phyloP scores from a whole-genome alignment of 257 asterid species.

The Solanum okadae region DNA sequence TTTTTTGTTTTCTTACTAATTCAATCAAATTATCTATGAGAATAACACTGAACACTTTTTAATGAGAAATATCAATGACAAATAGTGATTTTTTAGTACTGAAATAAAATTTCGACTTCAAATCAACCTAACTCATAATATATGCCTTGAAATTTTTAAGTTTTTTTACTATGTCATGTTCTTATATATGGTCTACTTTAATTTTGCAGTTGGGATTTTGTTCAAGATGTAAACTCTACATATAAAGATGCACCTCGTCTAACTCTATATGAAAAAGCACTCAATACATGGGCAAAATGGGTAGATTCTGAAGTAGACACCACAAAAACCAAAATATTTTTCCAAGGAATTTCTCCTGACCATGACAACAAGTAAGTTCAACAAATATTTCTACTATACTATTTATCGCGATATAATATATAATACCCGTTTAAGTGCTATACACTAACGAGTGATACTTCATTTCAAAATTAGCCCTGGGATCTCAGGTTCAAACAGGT shows the following conservation, averaged over 20 bases:
- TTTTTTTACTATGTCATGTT: neutral
- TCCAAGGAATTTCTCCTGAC: slow-evolving; percentile 59
- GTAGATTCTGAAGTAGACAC: slow-evolving; percentile 30
- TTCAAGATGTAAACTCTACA: slow-evolving; percentile 22
- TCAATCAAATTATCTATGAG: neutral
- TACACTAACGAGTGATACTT: neutral
- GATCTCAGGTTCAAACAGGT: neutral
- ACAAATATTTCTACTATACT: neutral
- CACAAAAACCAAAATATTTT: slow-evolving; percentile 29
- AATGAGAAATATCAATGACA: neutral
- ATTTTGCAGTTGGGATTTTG: slow-evolving; percentile 46
- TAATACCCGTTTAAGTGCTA: neutral
- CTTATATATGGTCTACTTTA: neutral
- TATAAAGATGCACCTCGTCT: slow-evolving; percentile 35
- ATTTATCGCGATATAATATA: neutral
- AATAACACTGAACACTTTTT: neutral
- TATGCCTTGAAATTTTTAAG: neutral
- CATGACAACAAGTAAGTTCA: slow-evolving; percentile 39
- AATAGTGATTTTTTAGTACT: neutral
- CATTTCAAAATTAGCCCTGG: neutral
- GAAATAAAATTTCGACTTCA: neutral
- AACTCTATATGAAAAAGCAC: slow-evolving; percentile 32
- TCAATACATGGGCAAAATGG: slow-evolving; percentile 49
- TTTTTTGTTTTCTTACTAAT: neutral
- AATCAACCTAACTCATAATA: neutral